Percentiles rank a stretch among this genome's conserved stretches.
Conservation (phyloP, 108 stramenopile species). For the Aurantiochytrium sp. region DNA sequence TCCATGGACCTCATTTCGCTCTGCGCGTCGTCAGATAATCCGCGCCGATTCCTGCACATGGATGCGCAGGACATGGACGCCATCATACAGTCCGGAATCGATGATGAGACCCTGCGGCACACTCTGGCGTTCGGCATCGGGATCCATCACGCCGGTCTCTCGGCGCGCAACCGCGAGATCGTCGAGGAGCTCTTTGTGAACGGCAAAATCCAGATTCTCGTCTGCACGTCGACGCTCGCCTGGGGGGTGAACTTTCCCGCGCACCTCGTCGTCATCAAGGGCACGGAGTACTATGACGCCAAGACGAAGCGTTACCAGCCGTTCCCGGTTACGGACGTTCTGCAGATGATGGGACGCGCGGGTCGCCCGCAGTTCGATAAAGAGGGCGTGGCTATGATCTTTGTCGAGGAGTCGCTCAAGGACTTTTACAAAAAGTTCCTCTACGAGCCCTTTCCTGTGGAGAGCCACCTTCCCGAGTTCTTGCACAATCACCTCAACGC, state of each 20-base stretch:
- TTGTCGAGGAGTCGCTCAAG: conserved; percentile 91
- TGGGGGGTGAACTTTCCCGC: conserved; percentile 98
- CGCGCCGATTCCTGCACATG: conserved; percentile 61
- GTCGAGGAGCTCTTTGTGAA: conserved; percentile 84
- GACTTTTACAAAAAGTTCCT: conserved; percentile 91
- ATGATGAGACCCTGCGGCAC: conserved; percentile 84
- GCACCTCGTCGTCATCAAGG: conserved; percentile 88
- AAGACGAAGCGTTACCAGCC: conserved; percentile 86
- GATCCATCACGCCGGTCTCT: conserved; percentile 90
- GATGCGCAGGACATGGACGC: conserved; percentile 70
- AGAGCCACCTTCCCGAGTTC: conserved; percentile 72
- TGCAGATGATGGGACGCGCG: conserved; percentile 99
- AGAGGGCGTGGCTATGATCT: conserved; percentile 81
- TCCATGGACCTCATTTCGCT: conserved; percentile 73
- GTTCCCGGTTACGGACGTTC: conserved; percentile 95
- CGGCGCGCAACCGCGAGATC: conserved; percentile 60
- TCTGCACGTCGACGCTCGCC: conserved; percentile 76
- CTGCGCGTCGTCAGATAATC: conserved; percentile 51
- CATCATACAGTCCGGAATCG: conserved; percentile 57
- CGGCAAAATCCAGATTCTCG: conserved; percentile 88
- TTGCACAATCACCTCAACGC: conserved; percentile 92
- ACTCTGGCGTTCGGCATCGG: conserved; percentile 93
- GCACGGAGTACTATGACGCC: conserved; percentile 97
- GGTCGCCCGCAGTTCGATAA: conserved; percentile 95
- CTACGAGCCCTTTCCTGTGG: conserved; percentile 99